Conservation (phyloP, 805 yeast genomes). For the Priceomyces fermenticarens region DNA sequence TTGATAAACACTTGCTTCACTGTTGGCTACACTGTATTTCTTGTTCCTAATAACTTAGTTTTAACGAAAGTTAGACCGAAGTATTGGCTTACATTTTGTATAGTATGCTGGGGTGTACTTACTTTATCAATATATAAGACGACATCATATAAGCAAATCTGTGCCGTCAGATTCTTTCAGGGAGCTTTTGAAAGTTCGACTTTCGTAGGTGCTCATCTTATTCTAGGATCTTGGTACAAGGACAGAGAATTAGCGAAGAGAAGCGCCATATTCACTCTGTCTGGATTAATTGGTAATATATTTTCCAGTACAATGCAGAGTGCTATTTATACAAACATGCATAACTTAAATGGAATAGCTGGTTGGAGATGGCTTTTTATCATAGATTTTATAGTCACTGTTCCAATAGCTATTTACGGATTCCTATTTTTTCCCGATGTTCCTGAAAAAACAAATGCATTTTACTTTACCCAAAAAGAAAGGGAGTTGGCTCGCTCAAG, state of each 20-base stretch:
- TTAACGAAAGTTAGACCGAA: conserved; percentile 52
- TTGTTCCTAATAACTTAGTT: conserved; percentile 60
- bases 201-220: conserved; percentile 52
- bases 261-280: conserved; percentile 52
- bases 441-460: conserved; percentile 35
- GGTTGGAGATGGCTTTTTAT: conserved; percentile 75
- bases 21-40: conserved; percentile 59
- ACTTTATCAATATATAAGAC: conserved; percentile 52
- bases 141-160: conserved; percentile 45
- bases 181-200: conserved; percentile 61
- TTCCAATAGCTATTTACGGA: conserved; percentile 58
- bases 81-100: conserved; percentile 53
- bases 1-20: conserved; percentile 54
- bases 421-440: conserved; percentile 56
- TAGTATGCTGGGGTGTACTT: conserved; percentile 54
- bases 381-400: conserved; percentile 56
- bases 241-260: conserved; percentile 47
- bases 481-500: conserved; percentile 30
- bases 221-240: conserved; percentile 54
- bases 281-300: conserved; percentile 54
- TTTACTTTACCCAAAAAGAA: conserved; percentile 23
- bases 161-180: conserved; percentile 57
- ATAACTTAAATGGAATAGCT: conserved; percentile 45
- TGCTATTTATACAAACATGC: conserved; percentile 46
- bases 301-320: conserved; percentile 58